phyloP scores from a whole-genome alignment of 495 filamentous ascomycete species.

The Pseudevernia furfuracea region DNA sequence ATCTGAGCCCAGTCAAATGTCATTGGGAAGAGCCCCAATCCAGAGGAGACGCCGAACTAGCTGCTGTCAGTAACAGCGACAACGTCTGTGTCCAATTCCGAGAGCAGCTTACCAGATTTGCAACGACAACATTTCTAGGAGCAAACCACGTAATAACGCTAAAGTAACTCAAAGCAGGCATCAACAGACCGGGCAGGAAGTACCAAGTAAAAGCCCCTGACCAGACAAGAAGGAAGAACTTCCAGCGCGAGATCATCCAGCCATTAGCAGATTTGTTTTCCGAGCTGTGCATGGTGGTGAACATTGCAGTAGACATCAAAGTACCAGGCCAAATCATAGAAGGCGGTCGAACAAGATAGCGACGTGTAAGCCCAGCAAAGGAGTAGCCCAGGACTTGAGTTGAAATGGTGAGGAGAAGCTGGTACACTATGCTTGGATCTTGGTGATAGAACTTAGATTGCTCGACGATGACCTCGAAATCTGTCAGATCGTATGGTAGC shows the following conservation, averaged over 20 bases:
- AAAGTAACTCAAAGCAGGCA: conserved; percentile 85
- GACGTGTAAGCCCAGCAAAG: conserved; percentile 70
- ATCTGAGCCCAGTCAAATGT: conserved; percentile 95
- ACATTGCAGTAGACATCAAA: conserved; percentile 78
- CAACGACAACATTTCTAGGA: conserved; percentile 65
- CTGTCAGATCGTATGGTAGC: background rate
- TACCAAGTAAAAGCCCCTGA: conserved; percentile 62
- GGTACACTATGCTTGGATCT: conserved; percentile 62
- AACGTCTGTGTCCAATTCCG: background rate
- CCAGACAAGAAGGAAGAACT: conserved; percentile 73
- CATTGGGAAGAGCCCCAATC: conserved; percentile 75
- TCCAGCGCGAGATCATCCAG: conserved; percentile 73
- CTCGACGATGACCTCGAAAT: conserved; percentile 57
- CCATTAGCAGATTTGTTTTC: conserved; percentile 75
- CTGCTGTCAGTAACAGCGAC: conserved; percentile 12
- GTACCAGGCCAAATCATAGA: conserved; percentile 92
- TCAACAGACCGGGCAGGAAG: conserved; percentile 75
- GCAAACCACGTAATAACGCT: conserved; percentile 88
- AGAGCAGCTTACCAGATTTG: conserved; percentile 49
- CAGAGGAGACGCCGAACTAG: conserved; percentile 72
- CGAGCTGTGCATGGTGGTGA: conserved; percentile 76
- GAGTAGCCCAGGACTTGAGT: conserved; percentile 81
- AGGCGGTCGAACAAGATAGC: conserved; percentile 72
- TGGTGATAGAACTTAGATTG: conserved; percentile 84
- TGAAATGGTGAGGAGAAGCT: conserved; percentile 71